Percentiles rank a stretch among this genome's conserved stretches.
Evolutionary conservation across 805 yeast genomes (phyloP).

Genomic region (Yamadazyma ubonensis): DNA sequence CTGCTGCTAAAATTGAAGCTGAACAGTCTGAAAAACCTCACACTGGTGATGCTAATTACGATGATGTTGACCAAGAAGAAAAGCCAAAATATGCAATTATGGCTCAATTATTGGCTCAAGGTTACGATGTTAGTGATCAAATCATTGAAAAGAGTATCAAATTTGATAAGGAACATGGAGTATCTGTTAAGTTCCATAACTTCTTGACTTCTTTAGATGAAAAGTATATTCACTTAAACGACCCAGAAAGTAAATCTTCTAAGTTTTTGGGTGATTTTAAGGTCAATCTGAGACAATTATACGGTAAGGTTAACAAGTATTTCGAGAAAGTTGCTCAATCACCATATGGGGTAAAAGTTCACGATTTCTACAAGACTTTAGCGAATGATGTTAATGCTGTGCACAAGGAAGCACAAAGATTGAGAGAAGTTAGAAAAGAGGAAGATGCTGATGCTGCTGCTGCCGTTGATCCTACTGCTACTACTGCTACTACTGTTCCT

Average conservation of each 20-base stretch:
- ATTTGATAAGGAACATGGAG: slow-evolving; percentile 65
- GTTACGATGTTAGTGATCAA: slow-evolving; percentile 64
- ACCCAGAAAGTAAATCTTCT: slow-evolving; percentile 46
- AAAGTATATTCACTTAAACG: slow-evolving; percentile 58
- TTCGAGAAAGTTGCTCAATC: slow-evolving; percentile 45
- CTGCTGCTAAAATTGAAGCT: slow-evolving; percentile 19
- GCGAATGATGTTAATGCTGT: slow-evolving; percentile 60
- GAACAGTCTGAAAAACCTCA: slow-evolving; percentile 18
- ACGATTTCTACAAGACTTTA: slow-evolving; percentile 56
- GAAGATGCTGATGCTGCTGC: slow-evolving; percentile 13
- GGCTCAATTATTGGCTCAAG: slow-evolving; percentile 75
- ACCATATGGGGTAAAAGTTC: slow-evolving; percentile 58
- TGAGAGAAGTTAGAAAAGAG: slow-evolving; percentile 57
- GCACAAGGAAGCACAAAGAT: slow-evolving; percentile 70
- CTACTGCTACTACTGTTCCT: background rate
- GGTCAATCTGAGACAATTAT: slow-evolving; percentile 19
- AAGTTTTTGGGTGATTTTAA: slow-evolving; percentile 34
- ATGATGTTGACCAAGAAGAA: slow-evolving; percentile 67
- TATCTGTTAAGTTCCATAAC: slow-evolving; percentile 52
- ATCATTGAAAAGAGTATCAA: slow-evolving; percentile 59
- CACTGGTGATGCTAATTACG: slow-evolving; percentile 33
- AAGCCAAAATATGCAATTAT: slow-evolving; percentile 74
- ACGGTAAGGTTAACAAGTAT: slow-evolving; percentile 41
- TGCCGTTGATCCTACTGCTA: slow-evolving; percentile 1
- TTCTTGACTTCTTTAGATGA: slow-evolving; percentile 56